Evolutionary conservation across 176 grass and related monocot genomes (phyloP), one percentile per base, ranked within the genome.

Genomic region (Cenchrus purpureus): DNA sequence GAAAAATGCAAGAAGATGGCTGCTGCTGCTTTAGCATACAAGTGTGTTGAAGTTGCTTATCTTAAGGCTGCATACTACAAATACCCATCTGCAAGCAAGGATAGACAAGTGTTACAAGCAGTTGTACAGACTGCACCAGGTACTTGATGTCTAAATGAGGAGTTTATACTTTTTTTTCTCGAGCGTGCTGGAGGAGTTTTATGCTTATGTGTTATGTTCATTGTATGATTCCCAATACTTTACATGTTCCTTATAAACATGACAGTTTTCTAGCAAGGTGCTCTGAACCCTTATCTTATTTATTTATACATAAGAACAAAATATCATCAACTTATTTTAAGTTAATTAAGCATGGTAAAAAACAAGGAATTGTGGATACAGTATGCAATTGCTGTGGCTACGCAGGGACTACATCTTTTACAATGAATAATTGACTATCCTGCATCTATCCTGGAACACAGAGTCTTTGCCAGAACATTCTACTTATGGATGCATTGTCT

Each of bases 21-120:
- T 43, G 91, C 93, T 71, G 94, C 94, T 77, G 86, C 97, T 73
- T 92, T 99, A 87, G 97, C 97, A 84, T 96, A 92, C 71, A 99
- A 99, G 64, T 99, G 97, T 84, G 94, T 99, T n/a, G 97, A 96
- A 88, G 94, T 99, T 56, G 97, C 97, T 66, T 96, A 99, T 91
- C 84, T 99, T 14, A 99, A 96, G 78, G 90, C 91, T 78, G 94
- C 97, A 67, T 99, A 94, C 86, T 94, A 92, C 78, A 99, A 92
- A 89, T 84, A 89, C 83, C 88, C 88, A 68, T 83, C 77, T 82
- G 88, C 94, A 72, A 91, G 58, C 82, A 95, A 93, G 79, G 97
- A 99, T 65, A 88, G 91, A 62, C 91, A 99, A 82, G 92, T 91
- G 29, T 85, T 99, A 74, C 97, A 94, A 84, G 73, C 86, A 81